Evolutionary conservation across 208 protist genomes (phyloP), one percentile per base, ranked within the genome.

Genomic region (Herpetomonas tarakana): DNA sequence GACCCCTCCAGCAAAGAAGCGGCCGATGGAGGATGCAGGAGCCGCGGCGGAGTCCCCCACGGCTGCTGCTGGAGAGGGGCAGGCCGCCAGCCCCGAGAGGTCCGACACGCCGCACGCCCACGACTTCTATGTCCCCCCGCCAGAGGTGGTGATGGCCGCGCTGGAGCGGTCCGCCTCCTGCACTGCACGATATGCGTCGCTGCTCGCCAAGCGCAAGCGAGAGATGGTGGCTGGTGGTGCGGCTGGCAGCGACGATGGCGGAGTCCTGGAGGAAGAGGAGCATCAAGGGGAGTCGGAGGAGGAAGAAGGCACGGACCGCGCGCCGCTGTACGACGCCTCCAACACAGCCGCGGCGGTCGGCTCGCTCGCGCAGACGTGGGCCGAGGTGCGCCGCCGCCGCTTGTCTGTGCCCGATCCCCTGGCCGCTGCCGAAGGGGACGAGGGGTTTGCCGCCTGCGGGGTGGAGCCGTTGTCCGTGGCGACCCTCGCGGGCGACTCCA

Each of bases 311-410:
- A 3, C 11, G 14, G 16, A 38, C 6, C 19, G 53, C 4, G 66
- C 59, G 6, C 58, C 59, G 16, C 59, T 72, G 27, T 72, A 72
- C 54, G 59, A 67, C 46, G 31, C 49, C 14, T 66, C 58, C 45
- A 72, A 67, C 54, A 47, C 66, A 6, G 53, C 54, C 22, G 26
- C 66, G 3, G 12, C 51, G 2, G 21, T 11, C n/a, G 2, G n/a
- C 47, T 41, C 14, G 6, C 9, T 6, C 35, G 35, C 35, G 9
- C 35, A 41, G 9, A 41, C 35, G 35, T 41, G 35, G 35, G 35
- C 35, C 35, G 35, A 41, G 9, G 35, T 41, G 9, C 35, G 35
- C 9, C n/a, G n/a, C n/a, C n/a, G n/a, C n/a, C n/a, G n/a, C n/a
- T n/a, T n/a, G n/a, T n/a, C n/a, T n/a, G n/a, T n/a, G n/a, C n/a